Evolutionary conservation across 2,329 filamentous ascomycete genomes (phyloP).

Genomic region (Rutstroemia sp.): DNA sequence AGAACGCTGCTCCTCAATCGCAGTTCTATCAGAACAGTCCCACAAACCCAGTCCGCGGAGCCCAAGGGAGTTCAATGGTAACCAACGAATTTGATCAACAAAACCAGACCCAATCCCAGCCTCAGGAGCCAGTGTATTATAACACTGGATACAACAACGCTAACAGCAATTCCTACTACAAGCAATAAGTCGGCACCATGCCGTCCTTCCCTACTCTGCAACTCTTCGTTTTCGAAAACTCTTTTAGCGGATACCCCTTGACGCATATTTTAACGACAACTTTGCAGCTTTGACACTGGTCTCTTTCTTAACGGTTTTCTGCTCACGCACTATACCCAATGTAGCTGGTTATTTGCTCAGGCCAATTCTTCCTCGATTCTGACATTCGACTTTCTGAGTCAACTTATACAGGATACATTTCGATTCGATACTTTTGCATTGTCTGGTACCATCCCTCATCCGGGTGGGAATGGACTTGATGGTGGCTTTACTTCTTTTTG

Average conservation of each 20-base stretch:
- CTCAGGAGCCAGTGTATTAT: not conserved
- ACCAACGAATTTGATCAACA: not conserved
- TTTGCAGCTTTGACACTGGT: not conserved
- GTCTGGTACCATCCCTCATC: too few relatives aligned
- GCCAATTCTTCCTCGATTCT: not conserved
- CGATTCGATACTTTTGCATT: too few relatives aligned
- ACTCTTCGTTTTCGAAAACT: not conserved
- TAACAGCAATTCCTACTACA: not conserved
- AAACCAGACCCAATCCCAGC: not conserved
- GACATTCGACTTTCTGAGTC: not conserved
- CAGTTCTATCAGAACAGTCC: not conserved
- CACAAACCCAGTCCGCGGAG: not conserved
- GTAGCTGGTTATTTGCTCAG: not conserved
- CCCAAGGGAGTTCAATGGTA: not conserved
- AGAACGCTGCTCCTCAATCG: not conserved
- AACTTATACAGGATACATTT: not conserved
- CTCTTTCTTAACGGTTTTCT: not conserved
- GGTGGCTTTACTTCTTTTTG: too few relatives aligned
- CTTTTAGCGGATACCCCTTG: conserved; percentile 5
- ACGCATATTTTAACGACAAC: not conserved
- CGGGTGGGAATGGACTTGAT: too few relatives aligned
- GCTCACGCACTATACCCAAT: not conserved
- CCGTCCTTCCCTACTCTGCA: not conserved
- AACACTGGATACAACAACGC: conserved; percentile 1
- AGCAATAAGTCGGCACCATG: not conserved